Evolutionary conservation across 768 basidiomycete species (phyloP).

Genomic region (Lactifluus subvellereus): DNA sequence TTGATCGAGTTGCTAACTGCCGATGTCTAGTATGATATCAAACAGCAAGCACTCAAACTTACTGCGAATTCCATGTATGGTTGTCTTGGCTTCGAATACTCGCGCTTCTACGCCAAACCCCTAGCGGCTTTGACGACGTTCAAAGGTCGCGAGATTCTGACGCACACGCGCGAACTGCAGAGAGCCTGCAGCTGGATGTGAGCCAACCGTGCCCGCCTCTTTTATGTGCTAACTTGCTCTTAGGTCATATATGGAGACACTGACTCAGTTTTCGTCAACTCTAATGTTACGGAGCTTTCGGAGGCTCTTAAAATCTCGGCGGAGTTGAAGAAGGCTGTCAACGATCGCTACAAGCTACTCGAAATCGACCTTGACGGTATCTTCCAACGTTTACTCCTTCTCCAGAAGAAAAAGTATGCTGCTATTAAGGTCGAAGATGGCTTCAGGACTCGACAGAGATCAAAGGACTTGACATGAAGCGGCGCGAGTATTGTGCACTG

Average conservation of each 20-base stretch:
- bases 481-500: conserved; percentile 87
- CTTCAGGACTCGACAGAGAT: conserved; percentile 75
- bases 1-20: conserved; percentile 3
- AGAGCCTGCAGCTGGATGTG: conserved; percentile 84
- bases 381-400: conserved; percentile 83
- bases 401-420: conserved; percentile 99
- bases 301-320: conserved; percentile 89
- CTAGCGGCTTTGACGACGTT: conserved; percentile 96
- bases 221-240: neutral
- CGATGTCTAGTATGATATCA: conserved; percentile 78
- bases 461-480: conserved; percentile 99
- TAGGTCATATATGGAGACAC: conserved; percentile 99
- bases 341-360: conserved; percentile 89
- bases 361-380: conserved; percentile 96
- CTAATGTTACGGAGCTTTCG: conserved; percentile 80
- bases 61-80: conserved; percentile 99
- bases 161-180: conserved; percentile 86
- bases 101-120: conserved; percentile 92
- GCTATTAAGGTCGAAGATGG: conserved; percentile 92
- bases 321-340: conserved; percentile 93
- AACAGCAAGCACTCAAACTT: conserved; percentile 93
- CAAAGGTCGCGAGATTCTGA: conserved; percentile 97
- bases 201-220: conserved; percentile 8
- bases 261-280: conserved; percentile 98
- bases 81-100: conserved; percentile 96